Evolutionary conservation across 768 basidiomycete genomes (phyloP).

Genomic region (Cytidiella melzeri): DNA sequence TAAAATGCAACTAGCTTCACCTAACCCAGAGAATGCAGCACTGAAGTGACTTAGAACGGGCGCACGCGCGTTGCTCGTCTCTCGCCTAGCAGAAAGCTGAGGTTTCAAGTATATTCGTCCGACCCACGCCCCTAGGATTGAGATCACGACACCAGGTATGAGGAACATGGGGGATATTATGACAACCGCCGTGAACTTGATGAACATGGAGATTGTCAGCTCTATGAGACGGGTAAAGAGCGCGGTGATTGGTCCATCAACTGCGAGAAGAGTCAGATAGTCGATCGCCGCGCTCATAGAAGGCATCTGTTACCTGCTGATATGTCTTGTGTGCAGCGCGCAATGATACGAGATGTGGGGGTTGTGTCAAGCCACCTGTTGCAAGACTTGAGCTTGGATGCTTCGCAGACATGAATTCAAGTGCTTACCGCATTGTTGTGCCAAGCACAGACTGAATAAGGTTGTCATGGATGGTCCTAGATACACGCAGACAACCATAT

Average conservation of each 20-base stretch:
- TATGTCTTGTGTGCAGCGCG: slow-evolving; percentile 63
- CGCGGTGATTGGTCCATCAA: slow-evolving; percentile 29
- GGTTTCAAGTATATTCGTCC: slow-evolving; percentile 48
- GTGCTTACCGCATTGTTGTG: slow-evolving; percentile 53
- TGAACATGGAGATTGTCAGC: slow-evolving; percentile 25
- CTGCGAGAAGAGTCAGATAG: slow-evolving; percentile 13
- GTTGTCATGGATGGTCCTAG: slow-evolving; percentile 43
- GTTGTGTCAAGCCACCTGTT: slow-evolving; percentile 44
- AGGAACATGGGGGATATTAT: slow-evolving; percentile 34
- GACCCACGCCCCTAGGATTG: slow-evolving; percentile 32
- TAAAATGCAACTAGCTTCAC: slow-evolving; percentile 2
- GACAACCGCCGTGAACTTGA: slow-evolving; percentile 31
- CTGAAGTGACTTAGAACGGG: slow-evolving; percentile 46
- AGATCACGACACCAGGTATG: slow-evolving; percentile 30
- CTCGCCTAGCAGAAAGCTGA: slow-evolving; percentile 49
- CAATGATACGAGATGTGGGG: slow-evolving; percentile 50
- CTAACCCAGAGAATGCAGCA: slow-evolving; percentile 43
- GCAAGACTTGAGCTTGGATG: neutral
- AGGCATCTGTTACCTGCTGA: slow-evolving; percentile 18
- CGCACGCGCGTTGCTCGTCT: slow-evolving; percentile 43
- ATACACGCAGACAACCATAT: slow-evolving; percentile 46
- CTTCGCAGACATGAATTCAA: slow-evolving; percentile 13
- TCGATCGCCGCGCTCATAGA: too few relatives aligned
- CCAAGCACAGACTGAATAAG: slow-evolving; percentile 50
- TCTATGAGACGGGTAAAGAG: slow-evolving; percentile 16